A percentile compares a stretch with the other conserved stretches of the same genome.
Evolutionary conservation across 2,329 filamentous ascomycete genomes (phyloP).

Genomic region (Lasiodiplodia gonubiensis): DNA sequence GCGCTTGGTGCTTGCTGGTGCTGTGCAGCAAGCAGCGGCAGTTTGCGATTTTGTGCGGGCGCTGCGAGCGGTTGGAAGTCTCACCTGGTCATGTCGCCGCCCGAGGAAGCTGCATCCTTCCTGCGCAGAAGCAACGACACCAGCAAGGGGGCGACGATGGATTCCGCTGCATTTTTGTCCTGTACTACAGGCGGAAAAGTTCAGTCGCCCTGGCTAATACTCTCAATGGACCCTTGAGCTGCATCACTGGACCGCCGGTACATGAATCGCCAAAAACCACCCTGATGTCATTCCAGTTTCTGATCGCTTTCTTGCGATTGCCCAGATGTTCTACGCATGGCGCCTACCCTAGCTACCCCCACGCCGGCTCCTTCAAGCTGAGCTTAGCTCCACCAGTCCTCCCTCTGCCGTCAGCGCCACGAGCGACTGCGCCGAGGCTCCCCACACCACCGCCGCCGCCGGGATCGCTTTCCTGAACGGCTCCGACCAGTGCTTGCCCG

Average conservation of each 20-base stretch:
- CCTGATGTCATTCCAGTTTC: conserved; percentile 22
- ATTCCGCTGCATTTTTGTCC: not conserved
- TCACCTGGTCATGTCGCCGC: not conserved
- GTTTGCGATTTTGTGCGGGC: not conserved
- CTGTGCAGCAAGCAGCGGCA: not conserved
- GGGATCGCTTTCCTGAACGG: conserved; percentile 77
- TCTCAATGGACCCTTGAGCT: not conserved
- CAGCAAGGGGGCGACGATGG: not conserved
- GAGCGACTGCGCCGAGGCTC: conserved; percentile 73
- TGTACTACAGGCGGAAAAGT: not conserved
- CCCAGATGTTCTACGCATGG: conserved; percentile 10
- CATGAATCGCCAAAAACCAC: conserved; percentile 6
- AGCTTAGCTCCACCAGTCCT: conserved; percentile 71
- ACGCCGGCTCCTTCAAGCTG: conserved; percentile 53
- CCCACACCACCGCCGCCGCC: conserved; percentile 78
- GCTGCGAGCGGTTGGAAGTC: conserved; percentile 9
- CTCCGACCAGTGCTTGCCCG: conserved; percentile 87
- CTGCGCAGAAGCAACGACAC: not conserved
- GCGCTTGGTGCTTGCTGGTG: not conserved
- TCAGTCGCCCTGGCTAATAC: not conserved
- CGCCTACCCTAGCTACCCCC: conserved; percentile 33
- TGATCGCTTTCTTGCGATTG: conserved; percentile 18
- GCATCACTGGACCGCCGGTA: not conserved
- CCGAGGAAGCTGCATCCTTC: not conserved
- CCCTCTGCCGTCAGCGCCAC: conserved; percentile 78